Percentiles rank a stretch among this genome's conserved stretches.
These are phyloP conservation scores for Saprolegnia parasitica DNA, from an alignment of 352 stramenopile genomes.

Conservation along the genomic window DNA sequence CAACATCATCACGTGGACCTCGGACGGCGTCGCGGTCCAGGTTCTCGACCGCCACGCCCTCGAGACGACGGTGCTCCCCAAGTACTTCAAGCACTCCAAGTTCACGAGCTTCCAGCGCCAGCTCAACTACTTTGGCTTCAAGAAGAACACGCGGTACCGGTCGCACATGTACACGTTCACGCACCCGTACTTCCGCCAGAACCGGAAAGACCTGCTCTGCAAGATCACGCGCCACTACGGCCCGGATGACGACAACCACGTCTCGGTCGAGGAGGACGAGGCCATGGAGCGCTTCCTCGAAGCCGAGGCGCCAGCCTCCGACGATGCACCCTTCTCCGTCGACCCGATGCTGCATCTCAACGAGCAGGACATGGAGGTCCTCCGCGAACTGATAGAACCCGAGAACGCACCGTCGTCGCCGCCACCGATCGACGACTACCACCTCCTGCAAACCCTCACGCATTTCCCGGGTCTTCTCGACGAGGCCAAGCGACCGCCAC, in stretches of 20 bases:
- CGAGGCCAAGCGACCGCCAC: background rate
- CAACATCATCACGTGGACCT: conserved; percentile 63
- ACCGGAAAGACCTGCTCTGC: conserved; percentile 23
- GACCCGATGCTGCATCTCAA: conserved; percentile 29
- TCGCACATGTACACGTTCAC: conserved; percentile 78
- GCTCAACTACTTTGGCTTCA: conserved; percentile 92
- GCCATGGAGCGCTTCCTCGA: conserved; percentile 24
- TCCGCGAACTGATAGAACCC: conserved; percentile 25
- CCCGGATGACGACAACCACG: conserved; percentile 25
- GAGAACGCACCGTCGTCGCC: conserved; percentile 4
- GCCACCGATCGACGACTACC: background rate
- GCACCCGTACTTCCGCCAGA: conserved; percentile 48
- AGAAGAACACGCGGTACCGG: conserved; percentile 78
- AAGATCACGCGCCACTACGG: conserved; percentile 29
- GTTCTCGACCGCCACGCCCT: conserved; percentile 56
- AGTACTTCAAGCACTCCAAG: conserved; percentile 93
- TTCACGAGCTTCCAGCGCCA: conserved; percentile 91
- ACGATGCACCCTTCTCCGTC: conserved; percentile 25
- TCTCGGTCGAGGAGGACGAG: conserved; percentile 21
- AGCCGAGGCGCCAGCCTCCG: background rate
- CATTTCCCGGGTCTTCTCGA: background rate
- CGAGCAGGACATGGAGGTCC: conserved; percentile 20
- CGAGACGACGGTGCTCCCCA: conserved; percentile 71
- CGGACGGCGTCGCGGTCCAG: conserved; percentile 62
- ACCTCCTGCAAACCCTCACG: conserved; percentile 7